These are phyloP conservation scores for Myriosclerotinia scirpicola DNA, from an alignment of 2,329 filamentous ascomycete genomes.

Conservation along the genomic window DNA sequence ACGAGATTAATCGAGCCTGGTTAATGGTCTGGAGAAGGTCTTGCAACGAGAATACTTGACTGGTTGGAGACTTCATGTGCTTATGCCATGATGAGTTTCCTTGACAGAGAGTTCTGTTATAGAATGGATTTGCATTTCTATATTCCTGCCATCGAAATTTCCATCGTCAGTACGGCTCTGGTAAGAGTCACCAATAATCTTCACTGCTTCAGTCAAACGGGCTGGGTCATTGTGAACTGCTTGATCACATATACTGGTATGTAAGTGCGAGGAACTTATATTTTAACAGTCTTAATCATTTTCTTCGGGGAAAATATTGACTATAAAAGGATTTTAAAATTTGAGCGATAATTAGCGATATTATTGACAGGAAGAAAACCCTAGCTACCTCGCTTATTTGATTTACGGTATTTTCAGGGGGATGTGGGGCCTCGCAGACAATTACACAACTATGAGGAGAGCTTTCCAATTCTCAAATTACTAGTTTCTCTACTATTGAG, in stretches of 20 bases:
- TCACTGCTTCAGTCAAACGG: neutral
- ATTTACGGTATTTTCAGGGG: constrained; percentile 15
- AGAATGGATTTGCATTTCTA: no score
- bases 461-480: no score
- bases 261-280: neutral
- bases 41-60: neutral
- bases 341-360: constrained; percentile 17
- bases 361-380: neutral
- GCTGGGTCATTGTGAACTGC: neutral
- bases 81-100: neutral
- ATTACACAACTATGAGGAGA: constrained; percentile 6
- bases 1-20: neutral
- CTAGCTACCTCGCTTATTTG: neutral
- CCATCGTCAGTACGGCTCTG: constrained; percentile 1
- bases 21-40: neutral
- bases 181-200: constrained; percentile 2
- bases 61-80: neutral
- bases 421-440: constrained; percentile 1
- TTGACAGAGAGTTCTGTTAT: neutral
- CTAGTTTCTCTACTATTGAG: neutral
- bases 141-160: no score
- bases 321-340: neutral
- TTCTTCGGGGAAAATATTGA: neutral
- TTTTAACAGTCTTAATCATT: no score
- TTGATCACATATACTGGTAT: constrained; percentile 16